phyloP scores from a whole-genome alignment of 2,329 filamentous ascomycete species.

The Cladosporium colombiae region DNA sequence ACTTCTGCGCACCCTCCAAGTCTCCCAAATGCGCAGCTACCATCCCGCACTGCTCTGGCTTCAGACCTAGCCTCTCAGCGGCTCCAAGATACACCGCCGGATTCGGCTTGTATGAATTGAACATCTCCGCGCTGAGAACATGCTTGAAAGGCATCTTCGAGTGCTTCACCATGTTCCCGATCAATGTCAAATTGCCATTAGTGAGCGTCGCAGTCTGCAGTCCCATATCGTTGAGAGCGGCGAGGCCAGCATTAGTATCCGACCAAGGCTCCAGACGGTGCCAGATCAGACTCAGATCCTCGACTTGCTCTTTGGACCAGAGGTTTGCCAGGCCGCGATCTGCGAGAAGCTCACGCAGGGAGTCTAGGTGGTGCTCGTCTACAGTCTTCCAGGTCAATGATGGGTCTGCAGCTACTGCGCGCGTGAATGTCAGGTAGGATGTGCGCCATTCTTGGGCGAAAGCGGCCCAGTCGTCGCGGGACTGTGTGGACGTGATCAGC shows the following conservation, averaged over 20 bases:
- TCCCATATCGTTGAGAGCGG: conserved; percentile 41
- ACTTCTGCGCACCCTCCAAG: conserved; percentile 63
- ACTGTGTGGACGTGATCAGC: conserved; percentile 28
- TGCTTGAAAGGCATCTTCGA: conserved; percentile 63
- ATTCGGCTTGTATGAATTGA: conserved; percentile 73
- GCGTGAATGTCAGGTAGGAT: conserved; percentile 55
- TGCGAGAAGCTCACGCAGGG: conserved; percentile 60
- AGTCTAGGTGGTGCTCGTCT: conserved; percentile 69
- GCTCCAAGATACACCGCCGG: conserved; percentile 69
- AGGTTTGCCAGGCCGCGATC: conserved; percentile 52
- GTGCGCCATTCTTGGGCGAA: conserved; percentile 73
- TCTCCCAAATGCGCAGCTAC: conserved; percentile 75
- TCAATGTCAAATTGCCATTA: conserved; percentile 70
- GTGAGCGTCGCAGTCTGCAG: conserved; percentile 68
- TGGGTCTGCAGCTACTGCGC: conserved; percentile 50
- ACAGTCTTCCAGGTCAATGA: conserved; percentile 63
- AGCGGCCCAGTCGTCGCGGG: conserved; percentile 58
- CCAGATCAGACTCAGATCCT: conserved; percentile 62
- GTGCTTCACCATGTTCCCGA: conserved; percentile 63
- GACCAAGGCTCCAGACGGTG: conserved; percentile 70
- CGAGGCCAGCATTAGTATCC: conserved; percentile 62
- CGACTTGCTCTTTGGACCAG: conserved; percentile 51
- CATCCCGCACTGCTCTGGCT: conserved; percentile 67
- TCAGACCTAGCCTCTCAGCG: conserved; percentile 57
- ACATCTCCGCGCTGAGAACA: conserved; percentile 68